Conservation (phyloP, 306 rosid genomes). For the Geum urbanum region DNA sequence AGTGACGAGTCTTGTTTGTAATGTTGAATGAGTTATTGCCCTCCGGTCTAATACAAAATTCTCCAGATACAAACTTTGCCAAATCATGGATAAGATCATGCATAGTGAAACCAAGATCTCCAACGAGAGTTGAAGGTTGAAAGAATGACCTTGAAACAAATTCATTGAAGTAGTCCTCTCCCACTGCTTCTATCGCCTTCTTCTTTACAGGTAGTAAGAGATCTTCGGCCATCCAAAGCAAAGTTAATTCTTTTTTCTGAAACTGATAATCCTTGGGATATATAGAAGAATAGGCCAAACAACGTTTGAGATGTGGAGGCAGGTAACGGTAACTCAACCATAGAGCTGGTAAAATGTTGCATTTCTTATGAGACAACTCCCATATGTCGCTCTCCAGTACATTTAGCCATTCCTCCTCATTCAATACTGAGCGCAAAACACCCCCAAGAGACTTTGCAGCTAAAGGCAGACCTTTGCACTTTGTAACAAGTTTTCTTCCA, state of each 20-base stretch:
- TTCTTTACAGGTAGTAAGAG: conserved; percentile 1
- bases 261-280: conserved; percentile 27
- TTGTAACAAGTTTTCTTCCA: conserved; percentile 5
- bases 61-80: background rate
- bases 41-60: background rate
- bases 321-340: conserved; percentile 12
- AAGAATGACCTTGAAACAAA: conserved; percentile 24
- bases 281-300: conserved; percentile 21
- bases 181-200: background rate
- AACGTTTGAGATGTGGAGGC: conserved; percentile 14
- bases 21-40: background rate
- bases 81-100: background rate
- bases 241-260: conserved; percentile 12
- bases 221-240: conserved; percentile 40
- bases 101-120: background rate
- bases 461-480: conserved; percentile 12
- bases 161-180: conserved; percentile 23
- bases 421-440: background rate
- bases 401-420: background rate
- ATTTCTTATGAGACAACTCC: background rate
- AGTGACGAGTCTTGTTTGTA: background rate
- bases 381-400: background rate
- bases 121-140: background rate
- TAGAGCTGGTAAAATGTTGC: conserved; percentile 7
- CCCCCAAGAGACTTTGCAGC: background rate